Percentiles rank a stretch among this genome's conserved stretches.
Evolutionary conservation across 2,329 filamentous ascomycete genomes (phyloP).

Genomic region (Emergomyces pasteurianus): DNA sequence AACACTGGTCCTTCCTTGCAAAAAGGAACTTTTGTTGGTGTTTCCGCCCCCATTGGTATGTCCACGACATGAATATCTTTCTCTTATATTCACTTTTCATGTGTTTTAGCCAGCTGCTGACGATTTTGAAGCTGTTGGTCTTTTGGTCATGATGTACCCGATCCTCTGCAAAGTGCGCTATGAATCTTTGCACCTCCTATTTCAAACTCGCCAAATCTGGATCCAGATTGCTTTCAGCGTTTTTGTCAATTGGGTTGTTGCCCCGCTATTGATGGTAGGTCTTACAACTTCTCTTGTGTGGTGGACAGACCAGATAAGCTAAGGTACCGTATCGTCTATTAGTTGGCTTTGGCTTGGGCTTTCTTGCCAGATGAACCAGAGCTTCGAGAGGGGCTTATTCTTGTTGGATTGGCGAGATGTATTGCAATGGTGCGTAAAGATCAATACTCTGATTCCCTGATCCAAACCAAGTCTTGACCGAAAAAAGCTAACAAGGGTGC

Average conservation of each 20-base stretch:
- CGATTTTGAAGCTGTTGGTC: constrained; percentile 50
- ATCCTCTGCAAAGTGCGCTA: constrained; percentile 79
- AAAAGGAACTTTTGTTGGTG: constrained; percentile 59
- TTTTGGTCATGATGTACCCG: constrained; percentile 90
- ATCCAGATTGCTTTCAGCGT: constrained; percentile 67
- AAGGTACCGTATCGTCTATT: background rate
- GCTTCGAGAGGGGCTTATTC: constrained; percentile 54
- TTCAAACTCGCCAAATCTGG: constrained; percentile 55
- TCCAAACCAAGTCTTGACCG: background rate
- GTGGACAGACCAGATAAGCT: background rate
- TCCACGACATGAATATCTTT: constrained; percentile 15
- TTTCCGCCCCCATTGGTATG: constrained; percentile 54
- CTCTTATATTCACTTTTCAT: background rate
- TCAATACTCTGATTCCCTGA: background rate
- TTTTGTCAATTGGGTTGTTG: constrained; percentile 70
- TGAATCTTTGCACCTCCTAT: constrained; percentile 58
- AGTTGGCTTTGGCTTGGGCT: constrained; percentile 42
- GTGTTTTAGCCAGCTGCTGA: background rate
- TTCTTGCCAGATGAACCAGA: constrained; percentile 41
- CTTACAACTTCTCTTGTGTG: background rate
- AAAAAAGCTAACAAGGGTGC: background rate
- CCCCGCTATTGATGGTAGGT: constrained; percentile 66
- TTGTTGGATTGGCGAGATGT: constrained; percentile 74
- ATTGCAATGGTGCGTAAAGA: constrained; percentile 62
- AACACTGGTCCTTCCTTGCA: constrained; percentile 51